Evolutionary conservation across 2,329 filamentous ascomycete genomes (phyloP), one percentile per base, ranked within the genome.

Genomic region (Raffaelea ambrosiae): DNA sequence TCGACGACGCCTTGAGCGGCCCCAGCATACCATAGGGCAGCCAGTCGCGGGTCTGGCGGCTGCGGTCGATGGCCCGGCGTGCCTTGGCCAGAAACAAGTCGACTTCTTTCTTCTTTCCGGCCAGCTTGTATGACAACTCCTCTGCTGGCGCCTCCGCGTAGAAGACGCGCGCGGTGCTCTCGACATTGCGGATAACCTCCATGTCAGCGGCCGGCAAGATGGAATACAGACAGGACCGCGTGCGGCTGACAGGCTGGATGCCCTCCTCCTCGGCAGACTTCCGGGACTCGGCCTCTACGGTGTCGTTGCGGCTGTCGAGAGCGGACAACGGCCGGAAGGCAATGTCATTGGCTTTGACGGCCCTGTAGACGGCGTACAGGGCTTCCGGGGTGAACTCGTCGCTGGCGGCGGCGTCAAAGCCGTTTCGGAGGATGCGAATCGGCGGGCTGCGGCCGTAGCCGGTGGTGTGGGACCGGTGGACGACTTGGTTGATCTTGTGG

Each of bases 281-380:
- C 31, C 35, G 3, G 35, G 19, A 20, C 14, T 31, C 31, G 31
- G 33, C 19, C 19, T 22, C 4, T 40, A 35, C 36, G 18, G 14
- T 19, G 33, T 46, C 43, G 26, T 31, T 33, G 41, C 73, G 61
- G 53, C 74, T 57, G 63, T 72, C 62, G 18, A 47, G 40, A 23
- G 49, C 44, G 14, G 60, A 76, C 43, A 55, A 53, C 2, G 73
- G 68, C 2, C 72, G 70, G 58, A 89, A 86, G 23, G 71, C 77
- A 46, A 80, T 70, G 9, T 82, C 79, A 50, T 81, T 74, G 38
- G 73, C 69, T 21, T 73, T 61, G 8, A 91, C 60, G 9, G 82
- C 75, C 48, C 77, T 77, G 54, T 88, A 83, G 7, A 89, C 79
- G 4, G 86, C 85, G 57, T 88, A 86, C 5, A 88, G 63, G 9